phyloP scores from a whole-genome alignment of 345 rosid genomes.

The Citrus inodora region DNA sequence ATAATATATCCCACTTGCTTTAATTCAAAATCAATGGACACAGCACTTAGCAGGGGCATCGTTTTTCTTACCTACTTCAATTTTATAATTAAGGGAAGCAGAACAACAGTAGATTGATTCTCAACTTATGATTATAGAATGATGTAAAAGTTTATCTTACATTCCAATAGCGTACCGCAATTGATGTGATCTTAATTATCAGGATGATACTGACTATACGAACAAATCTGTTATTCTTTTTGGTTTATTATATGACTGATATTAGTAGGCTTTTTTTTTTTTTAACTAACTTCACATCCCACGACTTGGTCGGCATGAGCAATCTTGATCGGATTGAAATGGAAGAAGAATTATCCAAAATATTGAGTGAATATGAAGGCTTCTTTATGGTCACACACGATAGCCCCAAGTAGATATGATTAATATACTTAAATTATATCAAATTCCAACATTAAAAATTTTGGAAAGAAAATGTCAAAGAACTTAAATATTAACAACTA shows the following conservation, averaged over 20 bases:
- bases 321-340: not conserved
- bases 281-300: not conserved
- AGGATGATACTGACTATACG: not conserved
- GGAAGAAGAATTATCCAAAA: not conserved
- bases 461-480: no score
- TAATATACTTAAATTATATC: not conserved
- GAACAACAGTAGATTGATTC: no score
- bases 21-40: not conserved
- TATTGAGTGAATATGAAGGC: not conserved
- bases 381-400: not conserved
- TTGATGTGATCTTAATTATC: not conserved
- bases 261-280: no score
- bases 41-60: not conserved
- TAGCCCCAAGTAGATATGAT: not conserved
- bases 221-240: not conserved
- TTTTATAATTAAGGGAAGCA: not conserved
- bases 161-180: not conserved
- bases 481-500: no score
- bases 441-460: no score
- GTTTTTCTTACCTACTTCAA: slow-evolving; percentile 5
- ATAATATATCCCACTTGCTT: not conserved
- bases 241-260: not conserved
- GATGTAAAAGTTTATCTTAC: no score
- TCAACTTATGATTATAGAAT: no score
- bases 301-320: not conserved